Base-by-base conservation (phyloP, 805 yeast genomes). In the Blastobotrys peoriensis region DNA sequence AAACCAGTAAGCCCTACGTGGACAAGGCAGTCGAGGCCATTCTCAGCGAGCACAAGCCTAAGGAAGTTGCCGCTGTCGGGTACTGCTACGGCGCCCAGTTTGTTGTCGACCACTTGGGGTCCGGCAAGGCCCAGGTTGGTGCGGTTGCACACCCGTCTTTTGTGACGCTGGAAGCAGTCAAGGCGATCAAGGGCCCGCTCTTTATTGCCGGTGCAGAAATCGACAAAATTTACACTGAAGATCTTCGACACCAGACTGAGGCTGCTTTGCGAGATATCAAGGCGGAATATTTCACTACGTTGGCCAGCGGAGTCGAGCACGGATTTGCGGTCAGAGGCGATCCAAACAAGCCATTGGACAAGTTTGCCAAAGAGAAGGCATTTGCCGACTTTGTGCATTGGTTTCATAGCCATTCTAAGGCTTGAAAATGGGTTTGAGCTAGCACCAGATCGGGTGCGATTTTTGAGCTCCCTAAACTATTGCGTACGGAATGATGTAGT, bases 141-240 rank as follows among this genome's bases (percentile, higher is more conserved):
- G 94, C 91, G 13, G 64, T 77, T 50, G 93, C 93, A 5, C 97
- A 89, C 64, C 96, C 97, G 4, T 82, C 94, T 2, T 73, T 82
- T 49, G 80, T 85, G 13, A 48, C 71, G 9, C 71, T 73, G 27
- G 88, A 78, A 33, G 94, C 84, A 57, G 71, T 86, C 39, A 75
- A 70, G 42, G 74, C 67, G 1, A 61, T 89, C 53, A 76, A 71
- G 51, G 66, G 64, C 49, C 95, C 95, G 17, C 36, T 89, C 22
- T 52, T 80, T 50, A 79, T 88, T 52, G 71, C 85, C 17, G 85
- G 85, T 44, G 94, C 95, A 40, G 86, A 85, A 66, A 62, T 50
- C 15, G 97, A 89, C 61, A 41, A 56, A 0, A 66, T 73, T 41
- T 89, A 81, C 74, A 59, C 87, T 2, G 62, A 62, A 0, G 93